Evolutionary conservation across 2,329 filamentous ascomycete genomes (phyloP).

Genomic region (Neophaeococcomyces aloes): DNA sequence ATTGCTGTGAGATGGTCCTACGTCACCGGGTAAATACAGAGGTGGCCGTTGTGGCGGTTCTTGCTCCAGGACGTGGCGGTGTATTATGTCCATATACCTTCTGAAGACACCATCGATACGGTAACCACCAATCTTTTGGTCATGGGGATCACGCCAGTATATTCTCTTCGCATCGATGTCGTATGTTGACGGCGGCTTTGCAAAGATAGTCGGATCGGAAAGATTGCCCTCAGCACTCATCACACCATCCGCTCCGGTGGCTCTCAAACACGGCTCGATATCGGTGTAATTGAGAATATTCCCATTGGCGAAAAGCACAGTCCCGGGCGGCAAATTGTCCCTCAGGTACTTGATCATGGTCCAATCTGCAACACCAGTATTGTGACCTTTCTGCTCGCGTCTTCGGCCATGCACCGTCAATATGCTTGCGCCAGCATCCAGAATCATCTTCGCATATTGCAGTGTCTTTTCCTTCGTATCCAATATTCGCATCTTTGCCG

Average conservation of each 20-base stretch:
- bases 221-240: constrained; percentile 97
- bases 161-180: constrained; percentile 58
- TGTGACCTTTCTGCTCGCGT: constrained; percentile 88
- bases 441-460: constrained; percentile 76
- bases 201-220: constrained; percentile 82
- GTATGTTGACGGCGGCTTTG: constrained; percentile 45
- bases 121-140: constrained; percentile 68
- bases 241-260: constrained; percentile 78
- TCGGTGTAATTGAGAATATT: constrained; percentile 79
- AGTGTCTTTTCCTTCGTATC: constrained; percentile 80
- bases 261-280: constrained; percentile 63
- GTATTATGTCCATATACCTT: constrained; percentile 82
- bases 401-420: constrained; percentile 83
- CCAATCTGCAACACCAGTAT: constrained; percentile 92
- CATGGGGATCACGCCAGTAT: constrained; percentile 59
- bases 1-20: constrained; percentile 14
- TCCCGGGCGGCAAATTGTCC: constrained; percentile 71
- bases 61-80: constrained; percentile 60
- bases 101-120: constrained; percentile 78
- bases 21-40: constrained; percentile 57
- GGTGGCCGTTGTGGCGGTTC: constrained; percentile 57
- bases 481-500: constrained; percentile 85
- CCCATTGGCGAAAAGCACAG: constrained; percentile 92
- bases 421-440: constrained; percentile 81
- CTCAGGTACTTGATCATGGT: constrained; percentile 68